These are phyloP conservation scores for Rosa hybrid DNA, from an alignment of 331 rosid genomes.

Conservation along the genomic window DNA sequence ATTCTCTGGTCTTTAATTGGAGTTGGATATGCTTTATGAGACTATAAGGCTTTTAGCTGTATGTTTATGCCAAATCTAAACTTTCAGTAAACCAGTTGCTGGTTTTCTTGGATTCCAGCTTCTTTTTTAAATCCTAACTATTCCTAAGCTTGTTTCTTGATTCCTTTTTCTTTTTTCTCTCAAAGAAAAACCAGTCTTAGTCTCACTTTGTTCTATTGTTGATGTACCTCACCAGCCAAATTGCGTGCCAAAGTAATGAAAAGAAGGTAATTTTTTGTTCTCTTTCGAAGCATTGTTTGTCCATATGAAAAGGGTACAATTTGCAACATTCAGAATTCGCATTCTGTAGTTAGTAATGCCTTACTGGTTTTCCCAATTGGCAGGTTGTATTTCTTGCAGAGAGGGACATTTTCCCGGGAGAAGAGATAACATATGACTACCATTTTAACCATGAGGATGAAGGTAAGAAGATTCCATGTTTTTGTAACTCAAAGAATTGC, in stretches of 20 bases:
- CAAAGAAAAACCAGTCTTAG: too few species aligned
- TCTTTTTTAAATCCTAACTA: not conserved
- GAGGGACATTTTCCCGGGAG: constrained; percentile 72
- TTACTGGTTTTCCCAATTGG: constrained; percentile 23
- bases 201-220: constrained; percentile 15
- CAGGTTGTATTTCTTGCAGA: constrained; percentile 70
- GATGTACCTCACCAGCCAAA: constrained; percentile 55
- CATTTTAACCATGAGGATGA: constrained; percentile 73
- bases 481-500: constrained; percentile 64
- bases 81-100: constrained; percentile 5
- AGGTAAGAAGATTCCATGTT: constrained; percentile 75
- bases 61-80: not conserved
- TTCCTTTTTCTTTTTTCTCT: not conserved
- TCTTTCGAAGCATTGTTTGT: not conserved
- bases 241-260: constrained; percentile 67
- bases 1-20: not conserved
- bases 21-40: not conserved
- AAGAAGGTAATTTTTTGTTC: constrained; percentile 51
- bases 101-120: not conserved
- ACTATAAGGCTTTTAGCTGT: not conserved
- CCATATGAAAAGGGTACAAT: not conserved
- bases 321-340: not conserved
- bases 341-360: not conserved
- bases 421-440: constrained; percentile 74
- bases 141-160: not conserved